phyloP scores from a whole-genome alignment of 2,329 filamentous ascomycete species.

The Chaetomium sp. region DNA sequence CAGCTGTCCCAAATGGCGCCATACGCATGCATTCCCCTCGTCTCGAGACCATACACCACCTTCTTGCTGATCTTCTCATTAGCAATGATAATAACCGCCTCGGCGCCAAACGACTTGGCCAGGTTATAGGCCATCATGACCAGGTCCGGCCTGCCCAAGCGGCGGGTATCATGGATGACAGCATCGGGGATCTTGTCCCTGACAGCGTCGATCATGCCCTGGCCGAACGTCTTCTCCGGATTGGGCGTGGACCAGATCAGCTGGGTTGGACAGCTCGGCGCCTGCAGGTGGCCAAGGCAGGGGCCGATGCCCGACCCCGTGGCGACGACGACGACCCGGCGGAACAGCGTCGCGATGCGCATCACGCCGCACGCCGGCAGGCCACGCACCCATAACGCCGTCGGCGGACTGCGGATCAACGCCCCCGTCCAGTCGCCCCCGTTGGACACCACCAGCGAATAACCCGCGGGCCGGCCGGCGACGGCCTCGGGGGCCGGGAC shows the following conservation, averaged over 20 bases:
- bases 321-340: slow-evolving; percentile 57
- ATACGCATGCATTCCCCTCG: slow-evolving; percentile 58
- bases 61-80: slow-evolving; percentile 62
- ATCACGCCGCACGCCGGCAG: slow-evolving; percentile 62
- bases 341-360: slow-evolving; percentile 60
- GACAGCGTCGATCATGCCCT: slow-evolving; percentile 50
- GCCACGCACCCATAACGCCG: slow-evolving; percentile 60
- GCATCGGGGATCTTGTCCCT: slow-evolving; percentile 52
- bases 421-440: slow-evolving; percentile 68
- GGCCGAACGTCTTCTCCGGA: slow-evolving; percentile 57
- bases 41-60: slow-evolving; percentile 63
- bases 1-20: slow-evolving; percentile 64
- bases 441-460: slow-evolving; percentile 64
- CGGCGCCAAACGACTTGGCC: slow-evolving; percentile 29
- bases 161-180: slow-evolving; percentile 62
- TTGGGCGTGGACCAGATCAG: slow-evolving; percentile 63
- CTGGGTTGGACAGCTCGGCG: slow-evolving; percentile 35
- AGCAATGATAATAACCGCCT: slow-evolving; percentile 68
- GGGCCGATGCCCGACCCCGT: slow-evolving; percentile 71
- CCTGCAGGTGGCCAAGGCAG: slow-evolving; percentile 50
- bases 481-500: slow-evolving; percentile 41
- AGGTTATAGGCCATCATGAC: slow-evolving; percentile 28
- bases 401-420: slow-evolving; percentile 56
- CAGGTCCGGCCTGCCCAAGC: slow-evolving; percentile 55
- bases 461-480: slow-evolving; percentile 37